Base-by-base conservation (phyloP, 345 rosid genomes). In the Dipteronia sinensis region DNA sequence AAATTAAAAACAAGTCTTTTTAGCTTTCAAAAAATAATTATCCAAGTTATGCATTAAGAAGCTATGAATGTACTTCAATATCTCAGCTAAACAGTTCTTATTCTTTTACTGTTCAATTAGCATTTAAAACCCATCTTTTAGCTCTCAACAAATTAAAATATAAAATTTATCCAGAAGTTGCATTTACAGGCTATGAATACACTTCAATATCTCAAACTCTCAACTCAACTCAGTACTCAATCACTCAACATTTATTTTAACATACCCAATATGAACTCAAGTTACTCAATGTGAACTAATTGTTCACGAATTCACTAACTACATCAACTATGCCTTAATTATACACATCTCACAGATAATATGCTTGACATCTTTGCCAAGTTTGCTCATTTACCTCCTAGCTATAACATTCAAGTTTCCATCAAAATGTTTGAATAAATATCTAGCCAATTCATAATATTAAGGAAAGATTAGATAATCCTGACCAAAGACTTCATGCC, bases 361-460 rank as follows among this genome's bases (percentile, higher is more conserved):
- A 95, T 95, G 83, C 91, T 93, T 40, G 97, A 92, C 99, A 95
- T 95, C 87, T 95, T 98, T 40, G 99, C 99, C 78, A 93, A 76
- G 80, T 95, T 95, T 49, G 99, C 99, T 82, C 99, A 97, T 65
- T 95, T 95, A 58, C 98, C 98, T 78, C 99, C 99, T 87, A 93
- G 87, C 99, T 51, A 55, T 27, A 67, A 73, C 19, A 15, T 40
- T 25, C 58, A 46, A 2, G 44, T 16, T n/a, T 10, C 59, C 62
- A 67, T 47, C 67, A 76, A 71, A 47, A 46, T n/a, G 49, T 19
- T 58, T 58, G 63, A 58, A 58, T 20, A 20, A 58, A 5, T 3
- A n/a, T n/a, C 7, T 20, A 58, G 2, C n/a, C 11, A 19, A 58
- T 58, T 44, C 66, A 75, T 53, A 16, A 55, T 25, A 31, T 42